Conservation (phyloP, 257 asterid genomes). For the Nicotiana tabacum region DNA sequence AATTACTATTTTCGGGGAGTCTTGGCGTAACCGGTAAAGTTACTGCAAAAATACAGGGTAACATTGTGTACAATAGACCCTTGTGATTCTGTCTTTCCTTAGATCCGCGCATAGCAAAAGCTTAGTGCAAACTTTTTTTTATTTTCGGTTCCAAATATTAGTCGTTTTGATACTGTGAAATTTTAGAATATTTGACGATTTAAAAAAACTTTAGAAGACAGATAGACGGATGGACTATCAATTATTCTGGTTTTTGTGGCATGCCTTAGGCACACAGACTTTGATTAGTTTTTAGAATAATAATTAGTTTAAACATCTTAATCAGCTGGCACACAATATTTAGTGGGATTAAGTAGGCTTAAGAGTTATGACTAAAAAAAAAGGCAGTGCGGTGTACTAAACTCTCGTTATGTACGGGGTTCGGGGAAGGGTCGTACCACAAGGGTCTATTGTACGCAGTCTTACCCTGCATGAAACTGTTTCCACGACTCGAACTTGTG, state of each 20-base stretch:
- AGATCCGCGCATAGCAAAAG: no score
- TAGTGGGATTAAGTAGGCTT: background rate
- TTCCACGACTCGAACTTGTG: no score
- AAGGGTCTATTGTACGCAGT: no score
- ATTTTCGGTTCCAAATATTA: background rate
- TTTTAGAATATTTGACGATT: background rate
- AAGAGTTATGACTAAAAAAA: background rate
- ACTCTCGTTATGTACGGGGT: no score
- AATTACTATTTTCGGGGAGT: no score
- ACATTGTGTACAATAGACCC: no score
- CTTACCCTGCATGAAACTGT: no score
- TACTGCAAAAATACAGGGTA: no score
- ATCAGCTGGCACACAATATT: background rate
- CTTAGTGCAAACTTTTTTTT: no score
- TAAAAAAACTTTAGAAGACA: background rate
- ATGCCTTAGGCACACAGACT: background rate
- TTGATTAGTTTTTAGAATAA: background rate
- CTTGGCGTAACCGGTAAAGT: no score
- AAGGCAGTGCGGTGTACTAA: rapidly evolving
- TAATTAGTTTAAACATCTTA: background rate
- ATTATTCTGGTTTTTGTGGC: background rate
- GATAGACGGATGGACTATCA: background rate
- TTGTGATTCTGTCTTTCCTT: no score
- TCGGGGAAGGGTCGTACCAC: rapidly evolving
- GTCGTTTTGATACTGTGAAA: background rate